Evolutionary conservation across 176 grass and related monocot species (phyloP), one percentile per base, ranked within the genome.

Genomic region (Panicum miliaceum): DNA sequence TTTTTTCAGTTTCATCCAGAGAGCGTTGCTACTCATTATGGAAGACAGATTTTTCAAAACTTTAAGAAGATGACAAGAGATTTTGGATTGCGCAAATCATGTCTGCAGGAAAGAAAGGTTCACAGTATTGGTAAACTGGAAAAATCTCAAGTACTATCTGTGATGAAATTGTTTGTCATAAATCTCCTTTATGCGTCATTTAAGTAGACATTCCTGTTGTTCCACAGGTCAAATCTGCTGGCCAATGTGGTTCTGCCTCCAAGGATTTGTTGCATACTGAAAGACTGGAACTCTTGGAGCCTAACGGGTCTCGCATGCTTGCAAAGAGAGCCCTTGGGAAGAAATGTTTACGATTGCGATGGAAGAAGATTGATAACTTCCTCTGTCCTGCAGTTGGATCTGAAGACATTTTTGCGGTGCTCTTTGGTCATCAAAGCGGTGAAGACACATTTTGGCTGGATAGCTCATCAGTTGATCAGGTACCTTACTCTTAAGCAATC

Each of bases 381-480:
- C 26, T 93, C 9, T 77, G 79, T 83, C 52, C 38, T 12, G 52
- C 85, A 58, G 78, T 76, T 58, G 83, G 80, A 18, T 86, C 89
- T 67, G 89, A 91, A 87, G 89, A 87, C 78, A 92, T 98, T 65
- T 98, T 98, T 82, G 45, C 20, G 3, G 38, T 80, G 37, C 84
- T 98, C 78, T 95, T 92, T 89, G 89, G 96, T 56, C 76, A 89
- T 45, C 73, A 92, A 27, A 93, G 78, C 7, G 76, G 83, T 20
- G 84, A 91, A 80, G 93, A 95, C 47, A 98, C 96, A 6, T 95
- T 98, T 95, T 98, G 96, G 96, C 76, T 98, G 71, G 96, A 98
- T 75, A 98, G 96, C 82, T 98, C 96, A 75, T 95, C 96, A 82
- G 81, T 82, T 15, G 96, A 98, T 81, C 89, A 98, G 91, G 96